These are phyloP conservation scores for Thuja plicata DNA, from an alignment of 83 land plant species.

Conservation along the genomic window DNA sequence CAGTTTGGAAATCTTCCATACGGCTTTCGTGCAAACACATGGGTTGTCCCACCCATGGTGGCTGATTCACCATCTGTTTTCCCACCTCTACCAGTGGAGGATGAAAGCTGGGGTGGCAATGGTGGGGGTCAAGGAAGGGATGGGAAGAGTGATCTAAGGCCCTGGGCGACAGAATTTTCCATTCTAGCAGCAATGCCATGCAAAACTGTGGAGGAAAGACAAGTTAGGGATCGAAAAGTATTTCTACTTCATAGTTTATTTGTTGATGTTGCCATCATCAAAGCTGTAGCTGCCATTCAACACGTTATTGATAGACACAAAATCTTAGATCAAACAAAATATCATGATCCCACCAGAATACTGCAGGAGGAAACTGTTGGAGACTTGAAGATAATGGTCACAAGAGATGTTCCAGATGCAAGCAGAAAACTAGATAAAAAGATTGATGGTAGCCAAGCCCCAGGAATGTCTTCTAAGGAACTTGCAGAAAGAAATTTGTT, in stretches of 20 bases:
- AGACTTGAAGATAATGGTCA: constrained; percentile 55
- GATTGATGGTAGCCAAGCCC: constrained; percentile 59
- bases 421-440: constrained; percentile 67
- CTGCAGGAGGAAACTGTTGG: constrained; percentile 60
- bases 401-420: constrained; percentile 65
- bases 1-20: constrained; percentile 99
- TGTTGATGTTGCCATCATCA: constrained; percentile 79
- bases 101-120: constrained; percentile 89
- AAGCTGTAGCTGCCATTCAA: constrained; percentile 55
- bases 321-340: constrained; percentile 1
- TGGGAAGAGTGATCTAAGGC: constrained; percentile 41
- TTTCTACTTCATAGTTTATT: constrained; percentile 87
- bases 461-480: constrained; percentile 42
- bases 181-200: constrained; percentile 83
- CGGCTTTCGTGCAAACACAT: constrained; percentile 95
- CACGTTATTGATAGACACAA: constrained; percentile 21
- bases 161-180: constrained; percentile 81
- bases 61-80: constrained; percentile 74
- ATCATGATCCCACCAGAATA: background rate
- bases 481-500: constrained; percentile 74
- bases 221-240: constrained; percentile 84
- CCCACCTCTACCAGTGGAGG: constrained; percentile 84
- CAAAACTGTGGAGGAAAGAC: constrained; percentile 90
- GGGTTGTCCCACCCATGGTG: constrained; percentile 84
- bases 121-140: constrained; percentile 90